Percentiles rank a stretch among this genome's conserved stretches.
These are phyloP conservation scores for Coemansia asiatica DNA, from an alignment of 192 early-diverging fungal species.

Conservation along the genomic window DNA sequence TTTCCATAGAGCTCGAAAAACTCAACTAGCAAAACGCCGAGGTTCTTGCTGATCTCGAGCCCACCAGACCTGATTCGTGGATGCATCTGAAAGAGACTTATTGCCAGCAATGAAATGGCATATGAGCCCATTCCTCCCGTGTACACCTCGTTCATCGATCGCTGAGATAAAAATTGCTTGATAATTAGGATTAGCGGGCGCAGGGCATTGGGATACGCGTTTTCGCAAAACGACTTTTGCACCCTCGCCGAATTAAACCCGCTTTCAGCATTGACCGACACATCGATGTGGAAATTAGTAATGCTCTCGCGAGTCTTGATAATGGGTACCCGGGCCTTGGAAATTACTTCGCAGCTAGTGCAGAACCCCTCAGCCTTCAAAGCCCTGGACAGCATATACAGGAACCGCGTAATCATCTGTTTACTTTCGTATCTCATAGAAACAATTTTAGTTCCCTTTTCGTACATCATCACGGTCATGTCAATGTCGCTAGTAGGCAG, in stretches of 20 bases:
- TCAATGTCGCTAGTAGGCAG: slow-evolving; percentile 83
- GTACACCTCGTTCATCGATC: slow-evolving; percentile 81
- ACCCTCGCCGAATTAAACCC: slow-evolving; percentile 63
- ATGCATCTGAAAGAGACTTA: slow-evolving; percentile 86
- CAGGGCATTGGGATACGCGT: slow-evolving; percentile 59
- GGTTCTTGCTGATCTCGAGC: slow-evolving; percentile 67
- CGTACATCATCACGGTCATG: slow-evolving; percentile 48
- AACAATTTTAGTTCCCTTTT: slow-evolving; percentile 11
- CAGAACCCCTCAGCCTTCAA: slow-evolving; percentile 55
- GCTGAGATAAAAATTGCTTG: slow-evolving; percentile 80
- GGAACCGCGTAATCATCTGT: slow-evolving; percentile 18
- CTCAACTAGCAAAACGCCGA: slow-evolving; percentile 88
- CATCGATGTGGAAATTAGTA: slow-evolving; percentile 77
- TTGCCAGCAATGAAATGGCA: slow-evolving; percentile 71
- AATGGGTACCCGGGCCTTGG: slow-evolving; percentile 81
- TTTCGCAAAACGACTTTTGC: slow-evolving; percentile 59
- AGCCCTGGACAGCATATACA: slow-evolving; percentile 54
- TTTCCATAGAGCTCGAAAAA: slow-evolving; percentile 91
- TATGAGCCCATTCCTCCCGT: slow-evolving; percentile 89
- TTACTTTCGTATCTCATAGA: slow-evolving; percentile 22
- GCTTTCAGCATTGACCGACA: slow-evolving; percentile 74
- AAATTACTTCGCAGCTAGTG: slow-evolving; percentile 59
- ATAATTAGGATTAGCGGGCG: slow-evolving; percentile 73
- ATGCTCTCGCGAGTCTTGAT: slow-evolving; percentile 81
- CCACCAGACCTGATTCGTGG: slow-evolving; percentile 66